A percentile compares a stretch with the other conserved stretches of the same genome.
phyloP scores from a whole-genome alignment of 768 basidiomycete genomes.

The Erythrobasidium yunnanense region DNA sequence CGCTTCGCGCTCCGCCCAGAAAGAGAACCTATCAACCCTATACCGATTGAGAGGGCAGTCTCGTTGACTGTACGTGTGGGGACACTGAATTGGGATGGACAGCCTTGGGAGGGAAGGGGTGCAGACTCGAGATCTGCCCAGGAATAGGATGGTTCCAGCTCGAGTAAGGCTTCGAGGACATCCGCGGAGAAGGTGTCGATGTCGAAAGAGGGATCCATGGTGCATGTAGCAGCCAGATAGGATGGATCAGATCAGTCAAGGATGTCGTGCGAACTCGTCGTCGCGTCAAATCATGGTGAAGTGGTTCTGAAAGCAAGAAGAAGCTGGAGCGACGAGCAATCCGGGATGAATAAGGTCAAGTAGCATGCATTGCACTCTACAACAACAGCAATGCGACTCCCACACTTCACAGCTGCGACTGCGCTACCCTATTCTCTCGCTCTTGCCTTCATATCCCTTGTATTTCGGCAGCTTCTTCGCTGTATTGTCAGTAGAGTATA shows the following conservation, averaged over 20 bases:
- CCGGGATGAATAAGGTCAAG: no score
- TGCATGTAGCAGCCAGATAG: neutral
- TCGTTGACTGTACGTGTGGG: neutral
- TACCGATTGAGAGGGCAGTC: no score
- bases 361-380: no score
- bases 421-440: neutral
- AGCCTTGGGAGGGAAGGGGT: neutral
- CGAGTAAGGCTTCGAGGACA: slow-evolving; percentile 12
- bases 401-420: no score
- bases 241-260: neutral
- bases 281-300: no score
- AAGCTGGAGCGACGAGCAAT: no score
- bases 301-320: no score
- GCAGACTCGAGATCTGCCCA: slow-evolving; percentile 9
- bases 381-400: no score
- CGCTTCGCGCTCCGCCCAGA: neutral
- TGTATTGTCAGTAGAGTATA: no score
- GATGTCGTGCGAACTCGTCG: no score
- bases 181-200: slow-evolving; percentile 9
- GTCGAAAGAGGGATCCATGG: no score
- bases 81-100: neutral
- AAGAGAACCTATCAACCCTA: neutral
- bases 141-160: slow-evolving; percentile 2
- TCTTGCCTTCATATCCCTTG: slow-evolving; percentile 52
- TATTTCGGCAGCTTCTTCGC: slow-evolving; percentile 55